Percentiles rank a stretch among this genome's conserved stretches.
phyloP scores from a whole-genome alignment of 179 eudicot species.

The Amaranthus tricolor region DNA sequence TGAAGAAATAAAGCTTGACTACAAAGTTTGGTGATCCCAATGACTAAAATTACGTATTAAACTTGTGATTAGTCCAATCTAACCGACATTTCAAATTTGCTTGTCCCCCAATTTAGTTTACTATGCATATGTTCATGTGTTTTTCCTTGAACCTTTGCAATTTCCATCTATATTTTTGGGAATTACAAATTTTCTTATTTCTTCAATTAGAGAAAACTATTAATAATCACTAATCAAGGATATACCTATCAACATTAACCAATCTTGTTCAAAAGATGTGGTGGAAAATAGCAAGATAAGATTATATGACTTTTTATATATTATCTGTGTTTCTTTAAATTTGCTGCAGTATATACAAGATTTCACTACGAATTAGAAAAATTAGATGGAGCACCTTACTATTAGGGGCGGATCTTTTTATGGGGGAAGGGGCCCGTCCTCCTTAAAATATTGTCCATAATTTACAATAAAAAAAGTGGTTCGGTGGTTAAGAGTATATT shows the following conservation, averaged over 20 bases:
- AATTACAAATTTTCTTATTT: not conserved
- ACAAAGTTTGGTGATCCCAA: constrained; percentile 45
- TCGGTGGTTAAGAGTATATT: too few relatives aligned
- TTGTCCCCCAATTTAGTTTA: constrained; percentile 27
- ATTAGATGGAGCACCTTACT: too few relatives aligned
- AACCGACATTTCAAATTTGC: constrained; percentile 31
- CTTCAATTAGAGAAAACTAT: not conserved
- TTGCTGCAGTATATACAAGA: too few relatives aligned
- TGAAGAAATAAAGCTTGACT: constrained; percentile 10
- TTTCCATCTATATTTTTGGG: not conserved
- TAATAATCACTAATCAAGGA: not conserved
- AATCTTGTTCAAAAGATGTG: not conserved
- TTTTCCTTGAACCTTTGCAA: not conserved
- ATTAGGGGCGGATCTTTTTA: too few relatives aligned
- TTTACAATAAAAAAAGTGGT: too few relatives aligned
- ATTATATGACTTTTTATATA: too few relatives aligned
- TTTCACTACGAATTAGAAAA: too few relatives aligned
- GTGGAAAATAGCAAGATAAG: too few relatives aligned
- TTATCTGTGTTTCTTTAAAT: too few relatives aligned
- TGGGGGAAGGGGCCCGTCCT: too few relatives aligned
- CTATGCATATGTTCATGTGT: constrained; percentile 20
- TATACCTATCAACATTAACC: not conserved
- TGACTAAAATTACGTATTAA: constrained; percentile 12
- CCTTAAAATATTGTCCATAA: too few relatives aligned
- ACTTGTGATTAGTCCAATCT: constrained; percentile 18